Evolutionary conservation across 1,284 basidiomycete species (phyloP).

Genomic region (Kalmanozyma brasiliensis): DNA sequence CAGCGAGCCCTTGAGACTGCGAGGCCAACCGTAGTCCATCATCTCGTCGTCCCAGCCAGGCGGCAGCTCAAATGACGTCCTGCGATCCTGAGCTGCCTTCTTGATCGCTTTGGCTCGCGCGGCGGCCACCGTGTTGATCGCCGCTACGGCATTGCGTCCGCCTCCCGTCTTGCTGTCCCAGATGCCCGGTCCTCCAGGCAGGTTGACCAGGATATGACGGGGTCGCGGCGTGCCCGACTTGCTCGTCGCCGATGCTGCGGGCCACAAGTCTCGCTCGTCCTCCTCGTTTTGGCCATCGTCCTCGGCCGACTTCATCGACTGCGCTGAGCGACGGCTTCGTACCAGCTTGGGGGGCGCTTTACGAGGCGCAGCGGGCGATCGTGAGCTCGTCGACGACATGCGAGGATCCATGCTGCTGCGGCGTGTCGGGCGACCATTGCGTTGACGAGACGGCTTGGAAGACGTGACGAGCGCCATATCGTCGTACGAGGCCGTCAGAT

Average conservation of each 20-base stretch:
- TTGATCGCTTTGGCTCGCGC: constrained; percentile 48
- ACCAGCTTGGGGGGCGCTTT: constrained; percentile 40
- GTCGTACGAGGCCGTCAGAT: constrained; percentile 42
- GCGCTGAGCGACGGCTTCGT: constrained; percentile 12
- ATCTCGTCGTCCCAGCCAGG: constrained; percentile 38
- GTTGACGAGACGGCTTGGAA: constrained; percentile 12
- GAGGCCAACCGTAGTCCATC: constrained; percentile 50
- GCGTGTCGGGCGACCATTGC: constrained; percentile 4
- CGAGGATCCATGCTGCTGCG: constrained; percentile 28
- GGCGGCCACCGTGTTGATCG: constrained; percentile 46
- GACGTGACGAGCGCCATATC: constrained; percentile 29
- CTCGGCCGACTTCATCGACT: constrained; percentile 14
- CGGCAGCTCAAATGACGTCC: constrained; percentile 35
- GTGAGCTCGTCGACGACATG: constrained; percentile 6
- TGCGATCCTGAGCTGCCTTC: constrained; percentile 33
- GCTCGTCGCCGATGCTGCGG: constrained; percentile 39
- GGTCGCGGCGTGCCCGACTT: constrained; percentile 46
- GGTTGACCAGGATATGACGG: constrained; percentile 48
- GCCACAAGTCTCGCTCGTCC: constrained; percentile 37
- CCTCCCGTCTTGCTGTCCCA: constrained; percentile 52
- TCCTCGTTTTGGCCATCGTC: constrained; percentile 20
- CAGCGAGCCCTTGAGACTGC: constrained; percentile 48
- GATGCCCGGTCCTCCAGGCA: constrained; percentile 49
- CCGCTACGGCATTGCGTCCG: constrained; percentile 43
- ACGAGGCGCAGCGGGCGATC: constrained; percentile 22